phyloP scores from a whole-genome alignment of 2,329 filamentous ascomycete genomes.

The Apiospora malaysiana region DNA sequence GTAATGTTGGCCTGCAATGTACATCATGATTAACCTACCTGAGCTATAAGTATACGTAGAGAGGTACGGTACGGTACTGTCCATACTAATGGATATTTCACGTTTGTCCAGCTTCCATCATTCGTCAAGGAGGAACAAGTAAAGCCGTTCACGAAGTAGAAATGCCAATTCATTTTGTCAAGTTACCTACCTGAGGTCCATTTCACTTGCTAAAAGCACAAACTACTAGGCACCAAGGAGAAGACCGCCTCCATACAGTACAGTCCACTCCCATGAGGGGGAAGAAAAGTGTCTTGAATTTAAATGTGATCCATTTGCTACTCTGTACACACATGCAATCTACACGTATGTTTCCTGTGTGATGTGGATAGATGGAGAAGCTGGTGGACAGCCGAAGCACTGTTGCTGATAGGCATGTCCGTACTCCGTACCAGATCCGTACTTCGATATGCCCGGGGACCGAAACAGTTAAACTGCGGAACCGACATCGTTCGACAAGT shows the following conservation, averaged over 20 bases:
- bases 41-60: not conserved
- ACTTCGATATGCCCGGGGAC: not conserved
- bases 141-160: not conserved
- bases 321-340: constrained; percentile 1
- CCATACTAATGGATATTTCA: not conserved
- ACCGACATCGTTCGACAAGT: constrained; percentile 2
- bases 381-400: not conserved
- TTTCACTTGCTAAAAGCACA: too few relatives aligned
- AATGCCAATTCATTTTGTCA: not conserved
- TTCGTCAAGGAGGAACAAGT: not conserved
- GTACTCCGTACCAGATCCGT: not conserved
- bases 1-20: not conserved
- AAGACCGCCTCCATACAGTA: not conserved
- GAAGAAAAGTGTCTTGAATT: not conserved
- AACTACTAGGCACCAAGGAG: too few relatives aligned
- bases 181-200: too few relatives aligned
- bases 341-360: constrained; percentile 13
- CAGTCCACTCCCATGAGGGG: not conserved
- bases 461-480: not conserved
- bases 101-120: not conserved
- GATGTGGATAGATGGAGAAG: constrained; percentile 15
- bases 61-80: not conserved
- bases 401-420: not conserved
- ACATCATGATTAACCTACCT: constrained; percentile 5
- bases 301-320: not conserved